Percentiles rank a stretch among this genome's conserved stretches.
These are phyloP conservation scores for Ustilago bromivora DNA, from an alignment of 1,284 basidiomycete genomes.

Conservation along the genomic window DNA sequence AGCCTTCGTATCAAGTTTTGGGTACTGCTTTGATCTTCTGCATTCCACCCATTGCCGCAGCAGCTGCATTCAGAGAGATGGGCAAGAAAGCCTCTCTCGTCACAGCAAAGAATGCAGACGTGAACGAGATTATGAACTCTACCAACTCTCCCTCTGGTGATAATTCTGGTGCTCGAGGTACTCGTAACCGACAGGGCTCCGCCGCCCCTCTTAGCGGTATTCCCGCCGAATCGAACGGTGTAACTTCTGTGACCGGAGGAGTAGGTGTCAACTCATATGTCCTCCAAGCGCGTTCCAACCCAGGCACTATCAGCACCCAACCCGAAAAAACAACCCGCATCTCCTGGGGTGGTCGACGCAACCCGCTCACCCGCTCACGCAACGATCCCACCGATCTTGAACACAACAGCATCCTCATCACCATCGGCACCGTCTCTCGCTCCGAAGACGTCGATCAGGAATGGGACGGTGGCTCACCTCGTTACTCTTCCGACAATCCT, in stretches of 20 bases:
- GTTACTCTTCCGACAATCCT: constrained; percentile 42
- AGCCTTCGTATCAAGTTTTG: constrained; percentile 33
- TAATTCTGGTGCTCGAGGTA: constrained; percentile 9
- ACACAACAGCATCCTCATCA: constrained; percentile 32
- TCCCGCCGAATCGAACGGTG: neutral
- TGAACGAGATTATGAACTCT: constrained; percentile 48
- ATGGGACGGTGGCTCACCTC: constrained; percentile 28
- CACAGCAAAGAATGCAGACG: constrained; percentile 12
- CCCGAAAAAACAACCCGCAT: constrained; percentile 22
- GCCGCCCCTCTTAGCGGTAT: neutral
- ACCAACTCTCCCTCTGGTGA: constrained; percentile 23
- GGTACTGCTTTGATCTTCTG: constrained; percentile 31
- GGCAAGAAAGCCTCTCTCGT: constrained; percentile 34
- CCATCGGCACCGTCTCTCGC: constrained; percentile 37
- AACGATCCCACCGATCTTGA: constrained; percentile 13
- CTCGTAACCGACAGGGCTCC: neutral
- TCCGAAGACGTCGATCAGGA: constrained; percentile 24
- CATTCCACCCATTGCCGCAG: constrained; percentile 43
- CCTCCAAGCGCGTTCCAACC: constrained; percentile 23
- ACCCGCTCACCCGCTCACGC: constrained; percentile 9
- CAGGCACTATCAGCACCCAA: neutral
- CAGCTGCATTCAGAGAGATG: constrained; percentile 44
- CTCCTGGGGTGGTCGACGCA: constrained; percentile 17
- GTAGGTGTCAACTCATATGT: constrained; percentile 24
- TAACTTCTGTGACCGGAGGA: neutral